Evolutionary conservation across 495 filamentous ascomycete genomes (phyloP), one percentile per base, ranked within the genome.

Genomic region (Annulohypoxylon nitens): DNA sequence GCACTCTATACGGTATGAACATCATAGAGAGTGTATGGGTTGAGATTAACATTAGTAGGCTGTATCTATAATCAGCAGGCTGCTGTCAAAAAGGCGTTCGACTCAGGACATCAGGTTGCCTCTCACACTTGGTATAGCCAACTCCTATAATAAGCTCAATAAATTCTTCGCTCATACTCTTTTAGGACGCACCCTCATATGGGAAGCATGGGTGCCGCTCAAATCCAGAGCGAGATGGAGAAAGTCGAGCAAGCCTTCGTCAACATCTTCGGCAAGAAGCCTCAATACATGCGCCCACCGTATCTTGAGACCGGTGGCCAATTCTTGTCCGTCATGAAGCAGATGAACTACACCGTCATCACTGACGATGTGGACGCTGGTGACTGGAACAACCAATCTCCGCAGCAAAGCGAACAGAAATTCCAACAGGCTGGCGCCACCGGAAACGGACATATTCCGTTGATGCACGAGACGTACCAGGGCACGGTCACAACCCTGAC

Each of bases 391-490:
- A 82, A 81, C 75, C 50, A 82, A 47, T 77, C 79, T 1, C 81
- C 85, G 2, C 30, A 69, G 64, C 79, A 83, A 78, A 84, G 81
- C 77, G 34, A 86, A 77, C 69, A 78, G 71, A 68, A 69, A 60
- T 87, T 88, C 77, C 60, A 74, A 33, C 70, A 77, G 43, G 84
- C 86, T 1, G 86, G 86, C 12, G 74, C 84, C 6, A 60, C 69
- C 9, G 86, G 85, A 6, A 82, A 83, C 51, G 86, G 85, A 3
- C 86, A 87, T 51, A 88, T 88, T 67, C 81, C 84, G 9, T 78
- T 88, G 39, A 88, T 88, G 86, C 86, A 88, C 69, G 86, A 88
- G 82, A 83, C 80, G 25, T 86, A 87, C 64, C 62, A 77, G 23
- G 69, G 75, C 25, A 88, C 85, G 3, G 85, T 86, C 11, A 78